Base-by-base conservation (phyloP, 176 grass and related monocot species). In the Phoenix dactylifera region DNA sequence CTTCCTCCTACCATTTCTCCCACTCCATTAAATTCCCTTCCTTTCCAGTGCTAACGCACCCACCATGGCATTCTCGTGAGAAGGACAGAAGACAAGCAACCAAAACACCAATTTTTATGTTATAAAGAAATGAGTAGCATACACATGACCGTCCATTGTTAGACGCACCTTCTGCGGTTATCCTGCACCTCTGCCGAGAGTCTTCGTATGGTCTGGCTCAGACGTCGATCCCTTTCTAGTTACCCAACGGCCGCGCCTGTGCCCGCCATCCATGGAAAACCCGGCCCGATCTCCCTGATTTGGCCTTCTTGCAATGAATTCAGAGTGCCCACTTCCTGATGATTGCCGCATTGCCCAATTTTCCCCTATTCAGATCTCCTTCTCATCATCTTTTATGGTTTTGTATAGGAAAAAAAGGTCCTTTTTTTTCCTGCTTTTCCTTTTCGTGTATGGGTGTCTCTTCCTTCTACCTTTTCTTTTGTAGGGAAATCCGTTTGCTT, bases 31-130 rank as follows among this genome's bases (percentile, higher is more conserved):
- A 72, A 60, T 68, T 58, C 58, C 54, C 61, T 72, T 53, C 22
- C 50, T 22, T 72, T 56, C 9, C 35, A 5, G 35, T 44, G 35
- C 35, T 55, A 25, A 71, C 44, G 39, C 18, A 67, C 70, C 68
- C 50, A 55, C 78, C 78, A 72, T 58, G 51, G 19, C 64, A 69
- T 59, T 9, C 75, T 44, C 29, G 10, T 64, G 25, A 75, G 65
- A 77, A 66, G 24, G 58, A 61, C 69, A 52, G 66, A 68, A 51
- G 22, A 77, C n/a, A 26, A 75, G 28, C 51, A 19, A 50, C 68
- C 56, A 50, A 72, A 35, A 3, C 20, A 24, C 70, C 50, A 65
- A 19, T 65, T 60, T 59, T 29, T 56, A 35, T 17, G 22, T 2
- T 44, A 10, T 12, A 44, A 30, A 44, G 35, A 44, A 10, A 44